These are phyloP conservation scores for Ophiocordyceps camponoti-rufipedis DNA, from an alignment of 2,329 filamentous ascomycete genomes.

Conservation along the genomic window DNA sequence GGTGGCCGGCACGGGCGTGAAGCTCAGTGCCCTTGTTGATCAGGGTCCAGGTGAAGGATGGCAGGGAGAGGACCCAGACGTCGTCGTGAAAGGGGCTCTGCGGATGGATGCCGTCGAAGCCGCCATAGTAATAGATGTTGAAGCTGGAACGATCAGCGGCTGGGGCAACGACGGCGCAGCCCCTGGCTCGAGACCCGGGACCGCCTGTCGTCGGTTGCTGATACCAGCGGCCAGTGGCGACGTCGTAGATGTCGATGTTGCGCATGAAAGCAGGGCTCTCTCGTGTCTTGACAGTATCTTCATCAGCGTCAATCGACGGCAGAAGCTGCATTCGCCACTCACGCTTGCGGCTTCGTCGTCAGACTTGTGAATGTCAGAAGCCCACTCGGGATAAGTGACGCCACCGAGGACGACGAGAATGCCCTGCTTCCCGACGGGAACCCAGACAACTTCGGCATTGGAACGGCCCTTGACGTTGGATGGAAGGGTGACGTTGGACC, in stretches of 20 bases:
- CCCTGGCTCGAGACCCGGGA: slow-evolving; percentile 40
- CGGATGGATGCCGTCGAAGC: slow-evolving; percentile 38
- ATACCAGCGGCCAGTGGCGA: slow-evolving; percentile 49
- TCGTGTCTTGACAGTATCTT: slow-evolving; percentile 22
- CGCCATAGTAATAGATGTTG: slow-evolving; percentile 75
- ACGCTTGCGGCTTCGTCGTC: slow-evolving; percentile 14
- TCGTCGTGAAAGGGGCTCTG: slow-evolving; percentile 34
- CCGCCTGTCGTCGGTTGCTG: slow-evolving; percentile 45
- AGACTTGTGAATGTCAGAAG: slow-evolving; percentile 8
- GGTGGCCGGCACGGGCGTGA: slow-evolving; percentile 52
- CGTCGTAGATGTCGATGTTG: slow-evolving; percentile 60
- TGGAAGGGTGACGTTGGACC: slow-evolving; percentile 38
- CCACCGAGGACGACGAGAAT: slow-evolving; percentile 64
- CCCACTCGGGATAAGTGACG: slow-evolving; percentile 42
- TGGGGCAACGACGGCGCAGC: slow-evolving; percentile 58
- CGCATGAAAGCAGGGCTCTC: slow-evolving; percentile 55
- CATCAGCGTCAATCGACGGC: slow-evolving; percentile 1
- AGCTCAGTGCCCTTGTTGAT: slow-evolving; percentile 23
- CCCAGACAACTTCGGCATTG: slow-evolving; percentile 50
- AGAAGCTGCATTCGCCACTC: slow-evolving; percentile 4
- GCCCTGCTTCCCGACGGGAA: slow-evolving; percentile 60
- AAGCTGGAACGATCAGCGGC: slow-evolving; percentile 55
- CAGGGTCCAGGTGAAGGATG: slow-evolving; percentile 62
- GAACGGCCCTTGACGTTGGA: slow-evolving; percentile 32
- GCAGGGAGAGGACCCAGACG: slow-evolving; percentile 66